phyloP scores from a whole-genome alignment of 176 grass and related monocot species.

The Oryza glaberrima region DNA sequence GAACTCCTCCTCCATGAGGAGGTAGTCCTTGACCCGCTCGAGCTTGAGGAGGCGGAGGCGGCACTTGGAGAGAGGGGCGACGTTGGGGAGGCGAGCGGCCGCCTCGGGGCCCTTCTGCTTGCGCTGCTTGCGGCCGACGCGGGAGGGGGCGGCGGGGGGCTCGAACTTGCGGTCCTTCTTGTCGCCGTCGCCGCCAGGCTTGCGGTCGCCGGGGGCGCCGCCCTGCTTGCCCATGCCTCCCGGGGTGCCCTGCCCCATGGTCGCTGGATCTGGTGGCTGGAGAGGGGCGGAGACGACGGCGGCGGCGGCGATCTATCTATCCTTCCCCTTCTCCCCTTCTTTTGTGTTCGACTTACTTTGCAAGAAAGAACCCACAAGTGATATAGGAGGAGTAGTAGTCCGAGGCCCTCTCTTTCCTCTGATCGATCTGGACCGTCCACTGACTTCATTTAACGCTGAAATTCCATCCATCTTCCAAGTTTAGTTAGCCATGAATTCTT shows the following conservation, averaged over 20 bases:
- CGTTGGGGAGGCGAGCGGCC: conserved; percentile 69
- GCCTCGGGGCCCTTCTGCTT: conserved; percentile 84
- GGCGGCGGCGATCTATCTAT: too few species aligned
- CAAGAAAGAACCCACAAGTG: too few species aligned
- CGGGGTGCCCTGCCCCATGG: conserved; percentile 80
- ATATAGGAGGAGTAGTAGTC: too few species aligned
- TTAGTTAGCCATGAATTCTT: too few species aligned
- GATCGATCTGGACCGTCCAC: too few species aligned
- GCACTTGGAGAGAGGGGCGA: conserved; percentile 84
- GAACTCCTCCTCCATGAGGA: conserved; percentile 94
- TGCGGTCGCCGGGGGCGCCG: conserved; percentile 60
- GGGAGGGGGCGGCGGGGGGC: conserved; percentile 74
- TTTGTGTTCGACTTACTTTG: too few species aligned
- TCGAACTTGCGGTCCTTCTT: conserved; percentile 85
- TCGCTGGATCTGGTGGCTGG: not conserved
- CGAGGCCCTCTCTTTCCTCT: too few species aligned
- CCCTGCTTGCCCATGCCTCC: conserved; percentile 61
- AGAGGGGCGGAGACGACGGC: too few species aligned
- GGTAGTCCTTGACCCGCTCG: conserved; percentile 92
- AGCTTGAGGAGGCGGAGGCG: conserved; percentile 88
- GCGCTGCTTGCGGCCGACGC: conserved; percentile 82
- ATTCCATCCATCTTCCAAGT: too few species aligned
- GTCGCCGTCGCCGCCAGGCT: conserved; percentile 58
- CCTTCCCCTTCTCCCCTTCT: too few species aligned
- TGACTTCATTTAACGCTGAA: too few species aligned